Percentiles rank a stretch among this genome's conserved stretches.
Evolutionary conservation across 2,329 filamentous ascomycete genomes (phyloP).

Genomic region (Penicillium janthinellum): DNA sequence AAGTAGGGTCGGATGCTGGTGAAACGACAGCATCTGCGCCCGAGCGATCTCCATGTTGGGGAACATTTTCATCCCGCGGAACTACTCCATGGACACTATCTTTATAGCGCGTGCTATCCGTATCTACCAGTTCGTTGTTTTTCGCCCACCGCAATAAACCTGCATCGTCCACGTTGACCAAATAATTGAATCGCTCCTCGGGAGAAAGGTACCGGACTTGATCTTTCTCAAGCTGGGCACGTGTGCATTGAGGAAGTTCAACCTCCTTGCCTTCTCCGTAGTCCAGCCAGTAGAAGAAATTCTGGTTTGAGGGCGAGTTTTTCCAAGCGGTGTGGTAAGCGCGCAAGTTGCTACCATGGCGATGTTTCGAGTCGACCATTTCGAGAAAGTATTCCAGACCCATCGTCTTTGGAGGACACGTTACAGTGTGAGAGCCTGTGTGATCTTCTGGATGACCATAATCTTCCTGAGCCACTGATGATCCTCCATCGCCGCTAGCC

Average conservation of each 20-base stretch:
- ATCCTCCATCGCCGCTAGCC: slow-evolving; percentile 67
- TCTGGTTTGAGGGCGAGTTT: slow-evolving; percentile 72
- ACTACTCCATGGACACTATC: slow-evolving; percentile 79
- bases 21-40: slow-evolving; percentile 21
- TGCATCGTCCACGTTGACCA: slow-evolving; percentile 72
- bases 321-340: slow-evolving; percentile 87
- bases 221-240: slow-evolving; percentile 74
- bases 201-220: slow-evolving; percentile 80
- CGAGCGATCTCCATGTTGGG: slow-evolving; percentile 50
- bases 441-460: slow-evolving; percentile 33
- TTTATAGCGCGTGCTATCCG: slow-evolving; percentile 67
- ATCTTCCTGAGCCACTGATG: background rate
- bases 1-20: background rate
- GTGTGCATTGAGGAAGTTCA: slow-evolving; percentile 70
- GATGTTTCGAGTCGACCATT: slow-evolving; percentile 84
- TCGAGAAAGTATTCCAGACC: slow-evolving; percentile 82
- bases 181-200: slow-evolving; percentile 79
- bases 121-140: slow-evolving; percentile 76
- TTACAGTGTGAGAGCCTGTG: slow-evolving; percentile 49
- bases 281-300: slow-evolving; percentile 95
- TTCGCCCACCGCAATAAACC: slow-evolving; percentile 86
- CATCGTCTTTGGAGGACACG: slow-evolving; percentile 74
- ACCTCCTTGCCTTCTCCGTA: slow-evolving; percentile 72
- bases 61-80: slow-evolving; percentile 61
- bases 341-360: slow-evolving; percentile 80